These are phyloP conservation scores for Penicillium longicatenatum DNA, from an alignment of 495 filamentous ascomycete species.

Conservation along the genomic window DNA sequence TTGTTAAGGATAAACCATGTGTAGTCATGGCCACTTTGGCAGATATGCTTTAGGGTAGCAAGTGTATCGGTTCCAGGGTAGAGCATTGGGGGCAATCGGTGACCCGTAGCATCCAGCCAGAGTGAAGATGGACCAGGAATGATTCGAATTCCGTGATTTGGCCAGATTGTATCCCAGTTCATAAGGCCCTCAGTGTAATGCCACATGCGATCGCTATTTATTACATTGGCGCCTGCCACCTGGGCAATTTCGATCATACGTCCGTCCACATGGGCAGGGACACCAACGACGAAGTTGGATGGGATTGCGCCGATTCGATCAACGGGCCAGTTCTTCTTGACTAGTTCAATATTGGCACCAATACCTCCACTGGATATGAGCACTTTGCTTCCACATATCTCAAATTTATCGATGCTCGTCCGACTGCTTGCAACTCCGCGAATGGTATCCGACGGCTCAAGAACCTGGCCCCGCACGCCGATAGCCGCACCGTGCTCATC, in stretches of 20 bases:
- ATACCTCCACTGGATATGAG: slow-evolving; percentile 6
- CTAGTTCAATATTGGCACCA: slow-evolving; percentile 4
- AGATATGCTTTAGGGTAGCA: slow-evolving; percentile 4
- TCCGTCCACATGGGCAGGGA: slow-evolving; percentile 6
- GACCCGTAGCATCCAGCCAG: slow-evolving; percentile 7
- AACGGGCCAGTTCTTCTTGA: slow-evolving; percentile 10
- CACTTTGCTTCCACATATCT: not conserved
- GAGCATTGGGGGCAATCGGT: slow-evolving; percentile 8
- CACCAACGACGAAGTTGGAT: slow-evolving; percentile 7
- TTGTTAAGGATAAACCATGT: slow-evolving; percentile 7
- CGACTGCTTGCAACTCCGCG: slow-evolving; percentile 7
- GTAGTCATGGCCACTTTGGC: slow-evolving; percentile 4
- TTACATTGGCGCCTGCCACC: slow-evolving; percentile 5
- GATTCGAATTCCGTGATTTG: slow-evolving; percentile 5
- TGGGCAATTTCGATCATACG: slow-evolving; percentile 8
- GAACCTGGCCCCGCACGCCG: slow-evolving; percentile 1
- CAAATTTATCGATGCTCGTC: slow-evolving; percentile 1
- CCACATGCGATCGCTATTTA: slow-evolving; percentile 10
- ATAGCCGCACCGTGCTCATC: slow-evolving; percentile 4
- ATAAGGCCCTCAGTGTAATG: slow-evolving; percentile 6
- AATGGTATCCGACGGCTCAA: slow-evolving; percentile 4
- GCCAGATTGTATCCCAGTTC: slow-evolving; percentile 10
- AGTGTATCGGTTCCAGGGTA: slow-evolving; percentile 10
- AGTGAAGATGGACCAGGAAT: slow-evolving; percentile 8
- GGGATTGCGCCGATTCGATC: slow-evolving; percentile 4